These are phyloP conservation scores for Xylona heveae DNA, from an alignment of 495 filamentous ascomycete species.

Conservation along the genomic window DNA sequence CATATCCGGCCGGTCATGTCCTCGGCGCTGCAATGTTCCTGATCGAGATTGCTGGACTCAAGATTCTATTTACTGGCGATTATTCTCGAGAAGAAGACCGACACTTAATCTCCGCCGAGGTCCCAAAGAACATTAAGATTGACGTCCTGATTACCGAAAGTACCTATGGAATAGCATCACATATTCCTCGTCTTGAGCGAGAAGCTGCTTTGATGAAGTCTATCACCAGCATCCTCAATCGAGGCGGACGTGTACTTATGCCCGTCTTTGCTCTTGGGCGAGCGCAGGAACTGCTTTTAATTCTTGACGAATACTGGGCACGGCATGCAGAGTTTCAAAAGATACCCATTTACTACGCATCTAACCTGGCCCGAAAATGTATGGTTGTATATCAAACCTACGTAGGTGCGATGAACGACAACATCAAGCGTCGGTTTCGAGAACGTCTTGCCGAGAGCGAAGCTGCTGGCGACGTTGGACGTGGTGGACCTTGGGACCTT, in stretches of 20 bases:
- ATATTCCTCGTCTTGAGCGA: conserved; percentile 70
- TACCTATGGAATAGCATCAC: conserved; percentile 84
- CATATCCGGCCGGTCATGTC: conserved; percentile 90
- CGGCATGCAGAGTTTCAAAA: conserved; percentile 70
- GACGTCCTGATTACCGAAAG: conserved; percentile 95
- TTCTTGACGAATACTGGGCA: conserved; percentile 92
- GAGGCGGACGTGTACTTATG: conserved; percentile 81
- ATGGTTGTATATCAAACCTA: conserved; percentile 99
- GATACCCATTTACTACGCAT: conserved; percentile 90
- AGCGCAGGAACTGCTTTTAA: conserved; percentile 82
- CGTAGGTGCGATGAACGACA: conserved; percentile 94
- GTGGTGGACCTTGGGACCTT: conserved; percentile 88
- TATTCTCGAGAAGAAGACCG: conserved; percentile 88
- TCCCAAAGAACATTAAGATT: conserved; percentile 66
- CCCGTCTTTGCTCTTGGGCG: conserved; percentile 88
- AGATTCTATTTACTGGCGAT: conserved; percentile 92
- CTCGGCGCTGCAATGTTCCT: conserved; percentile 97
- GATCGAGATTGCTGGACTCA: conserved; percentile 86
- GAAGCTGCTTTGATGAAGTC: conserved; percentile 89
- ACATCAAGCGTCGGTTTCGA: conserved; percentile 78
- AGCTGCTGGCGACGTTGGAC: conserved; percentile 41
- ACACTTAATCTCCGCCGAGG: conserved; percentile 78
- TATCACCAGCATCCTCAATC: conserved; percentile 70
- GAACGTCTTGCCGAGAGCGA: conserved; percentile 77
- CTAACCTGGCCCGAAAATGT: conserved; percentile 80